Conservation (phyloP, 2,329 filamentous ascomycete species). For the Nothophaeocryptopus gaeumannii region DNA sequence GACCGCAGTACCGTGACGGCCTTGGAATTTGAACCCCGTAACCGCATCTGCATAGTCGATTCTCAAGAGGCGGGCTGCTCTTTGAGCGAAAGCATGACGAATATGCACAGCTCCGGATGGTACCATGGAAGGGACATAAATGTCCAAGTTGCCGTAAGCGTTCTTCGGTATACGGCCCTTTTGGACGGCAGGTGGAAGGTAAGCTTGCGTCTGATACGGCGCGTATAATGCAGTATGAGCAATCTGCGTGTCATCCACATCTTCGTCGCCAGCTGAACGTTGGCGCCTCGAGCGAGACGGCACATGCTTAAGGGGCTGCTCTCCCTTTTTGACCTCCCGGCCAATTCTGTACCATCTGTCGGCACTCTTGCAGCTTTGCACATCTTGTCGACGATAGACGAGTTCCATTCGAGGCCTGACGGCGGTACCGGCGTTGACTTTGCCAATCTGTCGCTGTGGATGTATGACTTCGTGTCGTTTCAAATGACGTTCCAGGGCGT, state of each 20-base stretch:
- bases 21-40: constrained; percentile 84
- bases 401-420: constrained; percentile 62
- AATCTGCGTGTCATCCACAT: constrained; percentile 40
- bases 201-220: constrained; percentile 63
- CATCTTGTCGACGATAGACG: constrained; percentile 78
- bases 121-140: constrained; percentile 64
- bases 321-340: constrained; percentile 70
- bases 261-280: constrained; percentile 26
- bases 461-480: constrained; percentile 78
- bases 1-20: constrained; percentile 80
- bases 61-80: constrained; percentile 70
- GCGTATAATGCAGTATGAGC: constrained; percentile 59
- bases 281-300: constrained; percentile 31
- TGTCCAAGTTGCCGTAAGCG: constrained; percentile 60
- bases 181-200: constrained; percentile 72
- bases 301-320: constrained; percentile 76
- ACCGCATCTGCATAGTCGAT: constrained; percentile 88
- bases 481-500: constrained; percentile 79
- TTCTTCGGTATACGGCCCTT: constrained; percentile 67
- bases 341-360: constrained; percentile 92
- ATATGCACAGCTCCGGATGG: constrained; percentile 60
- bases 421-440: constrained; percentile 64
- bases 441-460: constrained; percentile 70
- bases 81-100: constrained; percentile 57
- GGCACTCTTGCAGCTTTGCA: constrained; percentile 71